phyloP scores from a whole-genome alignment of 768 basidiomycete species.

The Cubamyces lactineus region DNA sequence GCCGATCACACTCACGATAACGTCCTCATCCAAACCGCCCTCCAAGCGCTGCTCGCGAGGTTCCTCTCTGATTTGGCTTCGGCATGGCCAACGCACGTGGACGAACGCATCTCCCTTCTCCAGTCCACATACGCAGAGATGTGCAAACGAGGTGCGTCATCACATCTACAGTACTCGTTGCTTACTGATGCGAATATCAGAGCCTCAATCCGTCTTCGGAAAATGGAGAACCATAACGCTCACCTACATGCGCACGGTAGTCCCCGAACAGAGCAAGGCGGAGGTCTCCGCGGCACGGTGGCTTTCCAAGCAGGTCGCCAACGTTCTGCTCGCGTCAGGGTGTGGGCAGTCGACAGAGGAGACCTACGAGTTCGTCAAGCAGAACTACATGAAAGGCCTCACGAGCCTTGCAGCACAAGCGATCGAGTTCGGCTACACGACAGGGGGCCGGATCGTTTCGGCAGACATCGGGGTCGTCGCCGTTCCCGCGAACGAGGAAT shows the following conservation, averaged over 20 bases:
- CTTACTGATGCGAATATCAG: not conserved
- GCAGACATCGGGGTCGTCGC: conserved; percentile 8
- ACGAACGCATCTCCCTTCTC: not conserved
- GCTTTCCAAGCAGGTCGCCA: not conserved
- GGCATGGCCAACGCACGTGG: not conserved
- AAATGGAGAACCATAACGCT: conserved; percentile 20
- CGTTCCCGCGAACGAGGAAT: not conserved
- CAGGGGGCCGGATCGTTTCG: conserved; percentile 15
- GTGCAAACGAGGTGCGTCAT: conserved; percentile 9
- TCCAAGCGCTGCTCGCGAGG: conserved; percentile 14
- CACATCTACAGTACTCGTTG: not conserved
- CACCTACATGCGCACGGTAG: conserved; percentile 1
- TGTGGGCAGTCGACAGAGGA: not conserved
- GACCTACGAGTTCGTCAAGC: not conserved
- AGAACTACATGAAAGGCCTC: conserved; percentile 2
- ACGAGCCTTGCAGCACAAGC: not conserved
- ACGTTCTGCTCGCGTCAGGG: conserved; percentile 12
- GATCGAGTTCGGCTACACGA: conserved; percentile 14
- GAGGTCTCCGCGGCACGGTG: not conserved
- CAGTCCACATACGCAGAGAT: conserved; percentile 12
- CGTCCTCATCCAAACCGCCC: conserved; percentile 19
- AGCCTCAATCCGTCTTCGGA: conserved; percentile 20
- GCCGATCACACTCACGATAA: conserved; percentile 6
- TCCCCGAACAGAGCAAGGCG: not conserved
- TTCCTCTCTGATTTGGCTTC: conserved; percentile 9